Conservation (phyloP, 129 eudicot genomes). For the Centella asiatica region DNA sequence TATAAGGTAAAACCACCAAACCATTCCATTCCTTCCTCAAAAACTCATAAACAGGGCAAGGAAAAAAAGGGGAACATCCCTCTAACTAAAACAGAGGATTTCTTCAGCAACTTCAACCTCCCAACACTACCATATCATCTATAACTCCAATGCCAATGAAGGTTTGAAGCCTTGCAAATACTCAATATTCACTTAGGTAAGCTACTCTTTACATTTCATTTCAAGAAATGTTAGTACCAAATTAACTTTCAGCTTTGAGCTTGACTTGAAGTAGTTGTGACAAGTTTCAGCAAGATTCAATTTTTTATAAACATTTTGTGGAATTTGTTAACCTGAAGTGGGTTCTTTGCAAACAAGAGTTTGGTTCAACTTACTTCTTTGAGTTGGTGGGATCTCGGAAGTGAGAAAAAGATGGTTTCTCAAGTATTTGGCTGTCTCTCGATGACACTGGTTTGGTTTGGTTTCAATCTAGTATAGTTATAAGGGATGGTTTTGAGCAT, state of each 20-base stretch:
- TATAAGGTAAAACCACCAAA: no score
- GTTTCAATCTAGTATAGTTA: background rate
- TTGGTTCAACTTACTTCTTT: background rate
- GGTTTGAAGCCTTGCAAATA: background rate
- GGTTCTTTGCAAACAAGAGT: constrained; percentile 15
- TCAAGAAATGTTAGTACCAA: background rate
- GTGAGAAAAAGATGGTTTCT: constrained; percentile 7
- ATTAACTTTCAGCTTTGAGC: no score
- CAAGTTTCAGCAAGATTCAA: background rate
- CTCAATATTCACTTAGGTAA: constrained; percentile 1
- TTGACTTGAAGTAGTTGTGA: background rate
- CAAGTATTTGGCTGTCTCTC: background rate
- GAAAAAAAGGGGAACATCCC: no score
- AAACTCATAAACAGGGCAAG: no score
- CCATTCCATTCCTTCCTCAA: background rate
- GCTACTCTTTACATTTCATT: background rate
- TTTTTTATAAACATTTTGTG: background rate
- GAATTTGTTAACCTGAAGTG: background rate
- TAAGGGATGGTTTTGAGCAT: constrained; percentile 13
- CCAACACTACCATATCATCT: background rate
- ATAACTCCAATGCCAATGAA: background rate
- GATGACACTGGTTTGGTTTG: background rate
- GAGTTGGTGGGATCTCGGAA: constrained; percentile 11
- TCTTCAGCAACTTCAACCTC: no score
- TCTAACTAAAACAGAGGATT: no score